Evolutionary conservation across 768 basidiomycete genomes (phyloP), one percentile per base, ranked within the genome.

Genomic region (Amylocystis lapponica): DNA sequence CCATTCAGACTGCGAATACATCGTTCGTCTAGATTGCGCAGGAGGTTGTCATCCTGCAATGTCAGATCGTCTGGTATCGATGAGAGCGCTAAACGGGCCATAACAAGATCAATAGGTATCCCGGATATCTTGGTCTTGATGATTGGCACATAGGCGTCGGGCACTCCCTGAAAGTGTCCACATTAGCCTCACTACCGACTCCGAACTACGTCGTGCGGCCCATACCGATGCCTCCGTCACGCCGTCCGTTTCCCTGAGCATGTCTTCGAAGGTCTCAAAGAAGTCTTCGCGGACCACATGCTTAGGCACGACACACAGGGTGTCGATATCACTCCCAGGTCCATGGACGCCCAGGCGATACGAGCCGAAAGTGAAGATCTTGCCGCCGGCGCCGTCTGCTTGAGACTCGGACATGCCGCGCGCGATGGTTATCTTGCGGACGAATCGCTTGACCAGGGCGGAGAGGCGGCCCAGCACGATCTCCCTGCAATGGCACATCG

Each of bases 351-450:
- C 96, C 37, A 99, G 70, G 55, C 96, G 86, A 72, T 97, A 98
- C 39, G 94, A 97, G 31, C 96, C 96, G 64, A 95, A 99, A 6
- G 96, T 98, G 64, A 92, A 99, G 61, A 99, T 98, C 72, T 98
- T 95, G 51, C 94, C 96, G 39, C 96, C 96, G 8, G 96, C 91
- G 36, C 88, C 83, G 39, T 68, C 78, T 8, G 95, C 94, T 1
- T 90, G 86, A 16, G 83, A 66, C 50, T 97, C 93, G 23, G 93
- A 94, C 35, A 95, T 69, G 6, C 95, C 95, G 30, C 75, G 78
- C 33, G 78, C 67, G 45, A 94, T 61, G 7, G 87, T 85, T 1
- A 94, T 81, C 49, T 78, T 77, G 57, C 79, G 79, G 37, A 99
- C 96, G 60, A 98, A 99, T 59, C 88, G 81, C 68, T 91, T 92